Conservation (phyloP, 805 yeast species). For the Maudiozyma bulderi region DNA sequence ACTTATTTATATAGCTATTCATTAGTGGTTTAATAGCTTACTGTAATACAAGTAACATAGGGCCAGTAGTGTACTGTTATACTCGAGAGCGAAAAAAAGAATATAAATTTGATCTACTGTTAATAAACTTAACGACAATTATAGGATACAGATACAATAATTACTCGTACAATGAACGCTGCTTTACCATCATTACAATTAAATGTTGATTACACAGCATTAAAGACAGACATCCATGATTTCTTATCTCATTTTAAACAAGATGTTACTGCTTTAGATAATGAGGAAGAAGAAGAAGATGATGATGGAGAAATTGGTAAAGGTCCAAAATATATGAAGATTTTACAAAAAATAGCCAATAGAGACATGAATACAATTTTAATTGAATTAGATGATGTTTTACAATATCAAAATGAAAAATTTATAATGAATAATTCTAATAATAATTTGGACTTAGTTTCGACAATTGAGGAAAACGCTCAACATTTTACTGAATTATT, state of each 20-base stretch:
- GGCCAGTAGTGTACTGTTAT: no score
- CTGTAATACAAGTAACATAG: no score
- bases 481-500: slow-evolving; percentile 72
- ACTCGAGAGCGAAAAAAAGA: no score
- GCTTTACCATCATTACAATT: slow-evolving; percentile 56
- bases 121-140: no score
- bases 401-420: slow-evolving; percentile 49
- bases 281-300: slow-evolving; percentile 15
- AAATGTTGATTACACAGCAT: slow-evolving; percentile 62
- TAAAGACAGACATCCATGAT: slow-evolving; percentile 48
- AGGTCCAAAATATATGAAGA: slow-evolving; percentile 65
- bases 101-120: no score
- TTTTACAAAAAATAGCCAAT: slow-evolving; percentile 75
- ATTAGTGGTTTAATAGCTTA: background rate
- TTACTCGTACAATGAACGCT: slow-evolving; percentile 16
- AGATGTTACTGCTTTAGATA: slow-evolving; percentile 19
- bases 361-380: slow-evolving; percentile 60
- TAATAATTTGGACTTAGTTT: slow-evolving; percentile 20
- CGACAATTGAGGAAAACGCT: slow-evolving; percentile 56
- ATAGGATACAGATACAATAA: no score
- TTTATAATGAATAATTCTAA: slow-evolving; percentile 15
- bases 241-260: slow-evolving; percentile 59
- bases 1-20: background rate
- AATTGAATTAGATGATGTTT: slow-evolving; percentile 79
- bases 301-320: slow-evolving; percentile 28